Conservation (phyloP, 108 stramenopile species). For the Thalassiosira profunda region DNA sequence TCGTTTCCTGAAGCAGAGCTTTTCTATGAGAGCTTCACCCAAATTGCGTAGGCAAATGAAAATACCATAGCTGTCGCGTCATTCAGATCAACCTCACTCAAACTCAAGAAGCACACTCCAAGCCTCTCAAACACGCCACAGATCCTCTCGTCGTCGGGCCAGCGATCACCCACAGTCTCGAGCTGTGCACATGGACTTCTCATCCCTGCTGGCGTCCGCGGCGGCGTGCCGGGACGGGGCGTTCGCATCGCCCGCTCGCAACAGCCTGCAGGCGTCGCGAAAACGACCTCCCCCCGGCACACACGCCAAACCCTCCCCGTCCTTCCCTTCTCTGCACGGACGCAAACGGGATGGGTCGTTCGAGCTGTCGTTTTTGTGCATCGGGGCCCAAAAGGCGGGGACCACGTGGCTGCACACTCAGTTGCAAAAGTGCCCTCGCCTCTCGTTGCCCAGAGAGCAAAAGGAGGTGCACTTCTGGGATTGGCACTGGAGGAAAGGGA, state of each 20-base stretch:
- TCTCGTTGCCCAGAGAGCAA: slow-evolving; percentile 32
- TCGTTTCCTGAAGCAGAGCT: no score
- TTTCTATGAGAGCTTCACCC: no score
- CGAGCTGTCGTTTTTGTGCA: slow-evolving; percentile 46
- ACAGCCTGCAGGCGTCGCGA: slow-evolving; percentile 3
- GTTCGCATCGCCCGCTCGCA: no score
- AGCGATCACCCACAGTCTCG: not conserved
- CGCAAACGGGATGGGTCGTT: not conserved
- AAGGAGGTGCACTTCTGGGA: slow-evolving; percentile 77
- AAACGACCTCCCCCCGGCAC: slow-evolving; percentile 10
- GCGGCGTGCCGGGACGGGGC: no score
- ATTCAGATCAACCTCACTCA: no score
- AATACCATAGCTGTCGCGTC: no score
- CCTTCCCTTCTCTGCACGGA: not conserved
- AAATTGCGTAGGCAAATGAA: no score
- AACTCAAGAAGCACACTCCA: no score
- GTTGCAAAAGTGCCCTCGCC: slow-evolving; percentile 23
- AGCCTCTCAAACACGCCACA: no score
- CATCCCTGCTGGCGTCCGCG: not conserved
- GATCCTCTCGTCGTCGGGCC: not conserved
- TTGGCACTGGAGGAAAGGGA: slow-evolving; percentile 56
- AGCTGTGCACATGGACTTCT: not conserved
- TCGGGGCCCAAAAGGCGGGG: slow-evolving; percentile 67
- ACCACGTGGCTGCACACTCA: slow-evolving; percentile 66
- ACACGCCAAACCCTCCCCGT: not conserved